Percentiles rank a stretch among this genome's conserved stretches.
Evolutionary conservation across 2,329 filamentous ascomycete species (phyloP).

Genomic region (Ilyonectria destructans): DNA sequence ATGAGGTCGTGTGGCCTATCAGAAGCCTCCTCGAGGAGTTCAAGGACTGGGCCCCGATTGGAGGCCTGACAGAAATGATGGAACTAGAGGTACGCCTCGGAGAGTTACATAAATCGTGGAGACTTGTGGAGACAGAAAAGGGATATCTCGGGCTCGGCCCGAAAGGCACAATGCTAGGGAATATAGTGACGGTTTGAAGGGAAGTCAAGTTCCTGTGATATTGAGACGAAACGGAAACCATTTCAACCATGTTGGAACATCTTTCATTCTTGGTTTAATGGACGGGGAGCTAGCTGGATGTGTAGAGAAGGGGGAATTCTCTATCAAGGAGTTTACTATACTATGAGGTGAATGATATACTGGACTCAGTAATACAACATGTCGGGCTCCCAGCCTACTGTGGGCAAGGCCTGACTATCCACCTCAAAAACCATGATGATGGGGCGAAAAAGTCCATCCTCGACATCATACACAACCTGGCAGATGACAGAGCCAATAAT

Average conservation of each 20-base stretch:
- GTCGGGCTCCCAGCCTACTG: no score
- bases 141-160: not conserved
- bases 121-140: not conserved
- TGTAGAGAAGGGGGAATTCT: not conserved
- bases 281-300: not conserved
- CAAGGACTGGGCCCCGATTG: not conserved
- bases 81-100: not conserved
- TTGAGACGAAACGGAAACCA: not conserved
- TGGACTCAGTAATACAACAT: not conserved
- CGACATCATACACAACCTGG: no score
- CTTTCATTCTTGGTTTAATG: not conserved
- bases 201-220: not conserved
- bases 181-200: not conserved
- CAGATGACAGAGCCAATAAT: no score
- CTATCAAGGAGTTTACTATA: not conserved
- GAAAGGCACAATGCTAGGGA: not conserved
- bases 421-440: no score
- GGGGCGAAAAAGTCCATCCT: no score
- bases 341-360: not conserved
- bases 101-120: not conserved
- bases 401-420: no score
- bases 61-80: not conserved
- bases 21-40: not conserved
- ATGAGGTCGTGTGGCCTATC: not conserved
- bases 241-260: not conserved